Conservation (phyloP, 140 eudicot species). For the Bidens hawaiensis region DNA sequence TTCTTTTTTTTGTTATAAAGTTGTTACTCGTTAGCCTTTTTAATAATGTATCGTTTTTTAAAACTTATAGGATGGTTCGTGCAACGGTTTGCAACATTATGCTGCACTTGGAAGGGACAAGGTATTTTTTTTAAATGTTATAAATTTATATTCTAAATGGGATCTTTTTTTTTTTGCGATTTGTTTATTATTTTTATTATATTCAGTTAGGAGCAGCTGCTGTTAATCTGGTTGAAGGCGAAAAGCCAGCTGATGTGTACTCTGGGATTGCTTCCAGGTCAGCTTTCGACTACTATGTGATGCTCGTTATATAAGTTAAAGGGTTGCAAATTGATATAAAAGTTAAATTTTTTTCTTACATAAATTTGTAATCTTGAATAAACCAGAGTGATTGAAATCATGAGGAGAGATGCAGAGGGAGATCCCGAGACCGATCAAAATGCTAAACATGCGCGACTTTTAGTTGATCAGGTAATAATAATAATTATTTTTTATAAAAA, state of each 20-base stretch:
- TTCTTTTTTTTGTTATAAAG: background rate
- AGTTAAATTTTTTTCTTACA: constrained; percentile 8
- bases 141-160: background rate
- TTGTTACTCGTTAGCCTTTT: background rate
- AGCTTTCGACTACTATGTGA: constrained; percentile 3
- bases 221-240: constrained; percentile 88
- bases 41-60: background rate
- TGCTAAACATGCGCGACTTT: constrained; percentile 60
- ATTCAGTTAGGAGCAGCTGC: constrained; percentile 88
- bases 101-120: constrained; percentile 99
- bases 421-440: constrained; percentile 70
- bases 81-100: constrained; percentile 97
- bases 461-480: constrained; percentile 61
- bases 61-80: constrained; percentile 80
- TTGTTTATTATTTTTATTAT: background rate
- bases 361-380: no score
- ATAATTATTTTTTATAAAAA: background rate
- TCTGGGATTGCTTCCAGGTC: constrained; percentile 90
- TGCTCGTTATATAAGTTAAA: no score
- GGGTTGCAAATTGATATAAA: no score
- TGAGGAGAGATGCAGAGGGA: constrained; percentile 75
- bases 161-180: background rate
- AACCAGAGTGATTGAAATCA: constrained; percentile 86
- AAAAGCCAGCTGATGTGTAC: constrained; percentile 95
- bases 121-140: constrained; percentile 44